These are phyloP conservation scores for Kwoniella newhampshirensis DNA, from an alignment of 768 basidiomycete genomes.

Conservation along the genomic window DNA sequence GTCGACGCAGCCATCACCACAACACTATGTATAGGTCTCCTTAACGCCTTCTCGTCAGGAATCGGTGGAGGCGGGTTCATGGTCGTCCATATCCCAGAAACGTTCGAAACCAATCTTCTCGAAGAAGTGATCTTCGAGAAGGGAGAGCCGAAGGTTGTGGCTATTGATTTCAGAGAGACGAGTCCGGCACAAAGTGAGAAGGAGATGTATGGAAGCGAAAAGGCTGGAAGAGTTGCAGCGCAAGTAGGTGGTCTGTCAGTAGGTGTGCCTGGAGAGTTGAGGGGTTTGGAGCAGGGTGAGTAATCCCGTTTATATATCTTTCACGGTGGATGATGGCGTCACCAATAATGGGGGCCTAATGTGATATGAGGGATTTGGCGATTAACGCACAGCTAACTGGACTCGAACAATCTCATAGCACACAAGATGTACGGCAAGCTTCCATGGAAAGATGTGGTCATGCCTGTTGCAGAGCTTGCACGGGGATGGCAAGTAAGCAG, in stretches of 20 bases:
- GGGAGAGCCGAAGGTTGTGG: slow-evolving; percentile 25
- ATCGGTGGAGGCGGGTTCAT: slow-evolving; percentile 53
- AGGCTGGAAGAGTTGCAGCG: slow-evolving; percentile 58
- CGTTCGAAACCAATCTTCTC: slow-evolving; percentile 57
- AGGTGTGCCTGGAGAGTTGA: slow-evolving; percentile 87
- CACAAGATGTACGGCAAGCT: slow-evolving; percentile 78
- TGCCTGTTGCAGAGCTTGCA: slow-evolving; percentile 73
- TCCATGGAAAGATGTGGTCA: slow-evolving; percentile 73
- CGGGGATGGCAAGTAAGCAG: slow-evolving; percentile 73
- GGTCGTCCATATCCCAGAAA: slow-evolving; percentile 35
- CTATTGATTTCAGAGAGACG: slow-evolving; percentile 83
- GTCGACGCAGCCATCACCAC: slow-evolving; percentile 82
- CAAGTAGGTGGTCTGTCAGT: slow-evolving; percentile 76
- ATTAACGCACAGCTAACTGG: background rate
- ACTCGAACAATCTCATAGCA: slow-evolving; percentile 53
- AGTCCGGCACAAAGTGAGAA: slow-evolving; percentile 71
- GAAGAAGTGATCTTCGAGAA: slow-evolving; percentile 10
- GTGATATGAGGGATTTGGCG: no score
- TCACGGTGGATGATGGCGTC: no score
- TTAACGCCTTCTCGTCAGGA: slow-evolving; percentile 82
- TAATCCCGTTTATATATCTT: background rate
- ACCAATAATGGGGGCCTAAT: no score
- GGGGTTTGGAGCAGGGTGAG: slow-evolving; percentile 69
- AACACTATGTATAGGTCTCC: slow-evolving; percentile 65
- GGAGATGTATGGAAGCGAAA: slow-evolving; percentile 68